Evolutionary conservation across 306 rosid genomes (phyloP), one percentile per base, ranked within the genome.

Genomic region (Macrotyloma uniflorum): DNA sequence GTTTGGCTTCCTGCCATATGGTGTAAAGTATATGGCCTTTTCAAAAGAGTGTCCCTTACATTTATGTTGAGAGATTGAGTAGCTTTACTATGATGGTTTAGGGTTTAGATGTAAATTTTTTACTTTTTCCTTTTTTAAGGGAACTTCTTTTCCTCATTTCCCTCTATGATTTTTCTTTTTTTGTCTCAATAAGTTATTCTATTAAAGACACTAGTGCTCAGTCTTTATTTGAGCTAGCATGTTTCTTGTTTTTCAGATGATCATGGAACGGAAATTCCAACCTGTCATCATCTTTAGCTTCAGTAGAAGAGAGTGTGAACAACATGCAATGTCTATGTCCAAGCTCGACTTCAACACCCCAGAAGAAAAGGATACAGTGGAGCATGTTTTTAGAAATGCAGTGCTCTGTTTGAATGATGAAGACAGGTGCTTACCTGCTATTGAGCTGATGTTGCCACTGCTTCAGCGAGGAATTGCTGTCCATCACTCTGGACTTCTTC

Each of bases 401-500:
- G 80, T 95, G 23, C 96, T 83, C 23, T 95, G 98, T 88, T 84
- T 95, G 90, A 89, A 86, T 36, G 98, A 95, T 84, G 98, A 95
- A 79, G 98, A 95, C 84, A 86, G 97, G 84, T 89, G 79, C 68
- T 88, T 95, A 68, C 98, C 98, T 66, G 98, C 98, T 23, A 93
- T 95, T 76, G 97, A 92, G 86, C 80, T 86, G 83, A 95, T 95
- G 93, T 72, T 92, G 83, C 98, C 98, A 32, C 90, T 93, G 47
- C 98, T 95, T 80, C 92, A 91, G 88, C 93, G 98, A 67, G 98
- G 98, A 63, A 92, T 95, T 87, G 97, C 97, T 33, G 98, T 95
- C 81, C 98, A 95, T 86, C 98, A 95, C 79, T 95, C 98, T 79
- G 98, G 98, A 72, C 98, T 95, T 85, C 98, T 95, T 78, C 98